phyloP scores from a whole-genome alignment of 768 basidiomycete species.

The Pholiota microspora region DNA sequence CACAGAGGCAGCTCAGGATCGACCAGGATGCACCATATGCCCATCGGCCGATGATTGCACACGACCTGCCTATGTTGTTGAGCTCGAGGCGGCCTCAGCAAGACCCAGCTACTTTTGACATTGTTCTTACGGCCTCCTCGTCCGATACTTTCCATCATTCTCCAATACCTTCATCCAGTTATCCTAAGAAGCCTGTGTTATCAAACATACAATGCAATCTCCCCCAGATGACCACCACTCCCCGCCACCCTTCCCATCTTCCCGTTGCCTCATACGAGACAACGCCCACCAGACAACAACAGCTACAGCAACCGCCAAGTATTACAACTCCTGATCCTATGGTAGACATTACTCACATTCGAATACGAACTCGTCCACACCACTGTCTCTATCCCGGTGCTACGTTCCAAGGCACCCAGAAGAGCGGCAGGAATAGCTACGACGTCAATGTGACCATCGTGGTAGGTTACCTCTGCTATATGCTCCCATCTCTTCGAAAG shows the following conservation, averaged over 20 bases:
- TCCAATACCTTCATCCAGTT: slow-evolving; percentile 15
- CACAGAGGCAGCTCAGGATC: slow-evolving; percentile 13
- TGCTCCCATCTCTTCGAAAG: slow-evolving; percentile 2
- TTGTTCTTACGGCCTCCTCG: background rate
- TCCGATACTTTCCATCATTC: slow-evolving; percentile 15
- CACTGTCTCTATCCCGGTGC: slow-evolving; percentile 88
- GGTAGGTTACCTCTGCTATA: slow-evolving; percentile 48
- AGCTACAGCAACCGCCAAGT: background rate
- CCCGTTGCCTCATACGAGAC: slow-evolving; percentile 6
- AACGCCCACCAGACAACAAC: slow-evolving; percentile 3
- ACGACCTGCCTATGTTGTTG: slow-evolving; percentile 17
- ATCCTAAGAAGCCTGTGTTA: slow-evolving; percentile 23
- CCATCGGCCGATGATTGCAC: slow-evolving; percentile 13
- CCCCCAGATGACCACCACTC: slow-evolving; percentile 14
- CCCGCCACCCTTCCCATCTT: slow-evolving; percentile 13
- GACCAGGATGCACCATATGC: slow-evolving; percentile 18
- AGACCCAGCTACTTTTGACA: slow-evolving; percentile 9
- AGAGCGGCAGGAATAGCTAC: slow-evolving; percentile 91
- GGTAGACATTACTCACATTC: slow-evolving; percentile 73
- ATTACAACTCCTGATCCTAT: slow-evolving; percentile 46
- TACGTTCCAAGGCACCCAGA: slow-evolving; percentile 87
- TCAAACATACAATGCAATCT: slow-evolving; percentile 23
- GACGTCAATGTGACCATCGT: slow-evolving; percentile 92
- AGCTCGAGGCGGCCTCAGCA: slow-evolving; percentile 22
- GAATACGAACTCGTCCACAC: slow-evolving; percentile 68